Base-by-base conservation (phyloP, 2,329 filamentous ascomycete species). In the Trichoderma simmonsii region DNA sequence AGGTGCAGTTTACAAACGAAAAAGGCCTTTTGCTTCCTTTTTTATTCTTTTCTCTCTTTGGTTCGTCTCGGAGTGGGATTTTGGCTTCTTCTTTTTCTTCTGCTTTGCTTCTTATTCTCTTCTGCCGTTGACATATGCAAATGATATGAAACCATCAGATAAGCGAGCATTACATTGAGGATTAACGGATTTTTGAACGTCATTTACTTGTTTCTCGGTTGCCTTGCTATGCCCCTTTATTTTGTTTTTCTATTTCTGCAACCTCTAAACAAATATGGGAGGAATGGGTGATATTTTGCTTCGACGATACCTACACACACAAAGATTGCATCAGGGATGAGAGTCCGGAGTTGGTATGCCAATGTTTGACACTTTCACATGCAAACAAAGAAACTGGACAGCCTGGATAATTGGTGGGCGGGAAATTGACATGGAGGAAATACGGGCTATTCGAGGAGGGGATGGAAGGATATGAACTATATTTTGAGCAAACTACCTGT, bases 311-410 rank as follows among this genome's bases (percentile, higher is more conserved):
- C 65, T 68, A 48, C 30, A 60, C 36, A 57, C 64, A 67, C 64
- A 51, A 71, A 59, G 34, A 56, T 71, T 71, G 68, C 68, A 71
- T 71, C 60, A 66, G 68, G 34, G 43, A 71, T 12, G 32, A 66
- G 51, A 66, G 48, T 71, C 48, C 30, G 60, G 59, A 59, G 68
- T 69, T 61, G 57, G 66, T 34, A 67, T 39, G 51, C 34, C 51
- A 59, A 59, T 43, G 64, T 69, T 67, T 67, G 36, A 43, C 39
- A 30, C 21, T 56, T 43, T 11, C n/a, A 57, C 51, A 43, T 30
- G 43, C 60, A 65, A 51, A 60, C 28, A 8, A 59, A 54, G 51
- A 48, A 43, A 43, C 12, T n/a, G 39, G 56, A 15, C 21, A 62
- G 64, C 30, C 39, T 32, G 66, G 51, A 51, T 39, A 59, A 32